These are phyloP conservation scores for Lenzites betulinus DNA, from an alignment of 768 basidiomycete genomes.

Conservation along the genomic window DNA sequence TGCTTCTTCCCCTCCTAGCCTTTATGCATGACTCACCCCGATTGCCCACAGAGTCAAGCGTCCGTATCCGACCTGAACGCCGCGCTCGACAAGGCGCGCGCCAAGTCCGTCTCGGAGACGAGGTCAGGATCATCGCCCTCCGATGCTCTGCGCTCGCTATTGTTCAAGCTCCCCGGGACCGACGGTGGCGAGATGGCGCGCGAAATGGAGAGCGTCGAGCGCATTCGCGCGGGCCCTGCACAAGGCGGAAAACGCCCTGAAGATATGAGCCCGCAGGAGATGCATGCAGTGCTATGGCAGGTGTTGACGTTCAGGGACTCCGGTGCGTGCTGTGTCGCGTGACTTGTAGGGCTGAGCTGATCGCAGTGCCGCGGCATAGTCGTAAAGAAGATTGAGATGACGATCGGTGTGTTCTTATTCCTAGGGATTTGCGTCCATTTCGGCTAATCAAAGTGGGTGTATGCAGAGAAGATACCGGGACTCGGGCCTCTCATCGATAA, in stretches of 20 bases:
- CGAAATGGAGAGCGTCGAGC: conserved; percentile 73
- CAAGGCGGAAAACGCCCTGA: conserved; percentile 69
- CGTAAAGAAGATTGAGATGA: conserved; percentile 76
- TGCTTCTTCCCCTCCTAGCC: not conserved
- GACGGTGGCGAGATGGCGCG: conserved; percentile 62
- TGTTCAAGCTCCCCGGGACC: conserved; percentile 65
- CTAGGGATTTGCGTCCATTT: not conserved
- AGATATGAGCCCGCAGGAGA: conserved; percentile 86
- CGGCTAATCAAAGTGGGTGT: not conserved
- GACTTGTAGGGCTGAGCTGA: not conserved
- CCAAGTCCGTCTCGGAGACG: conserved; percentile 38
- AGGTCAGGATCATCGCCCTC: conserved; percentile 43
- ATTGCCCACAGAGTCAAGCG: conserved; percentile 44
- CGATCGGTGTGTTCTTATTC: conserved; percentile 53
- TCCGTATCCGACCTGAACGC: conserved; percentile 88
- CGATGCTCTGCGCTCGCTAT: conserved; percentile 58
- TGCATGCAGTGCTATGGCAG: conserved; percentile 83
- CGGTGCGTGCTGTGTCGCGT: conserved; percentile 40
- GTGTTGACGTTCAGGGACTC: conserved; percentile 84
- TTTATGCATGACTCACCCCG: not conserved
- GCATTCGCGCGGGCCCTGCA: conserved; percentile 56
- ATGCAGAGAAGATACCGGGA: conserved; percentile 80
- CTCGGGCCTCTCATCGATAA: conserved; percentile 75
- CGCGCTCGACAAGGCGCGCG: conserved; percentile 71
- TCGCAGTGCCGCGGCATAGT: conserved; percentile 36